Evolutionary conservation across 768 basidiomycete species (phyloP), one percentile per base, ranked within the genome.

Genomic region (Lactarius vividus): DNA sequence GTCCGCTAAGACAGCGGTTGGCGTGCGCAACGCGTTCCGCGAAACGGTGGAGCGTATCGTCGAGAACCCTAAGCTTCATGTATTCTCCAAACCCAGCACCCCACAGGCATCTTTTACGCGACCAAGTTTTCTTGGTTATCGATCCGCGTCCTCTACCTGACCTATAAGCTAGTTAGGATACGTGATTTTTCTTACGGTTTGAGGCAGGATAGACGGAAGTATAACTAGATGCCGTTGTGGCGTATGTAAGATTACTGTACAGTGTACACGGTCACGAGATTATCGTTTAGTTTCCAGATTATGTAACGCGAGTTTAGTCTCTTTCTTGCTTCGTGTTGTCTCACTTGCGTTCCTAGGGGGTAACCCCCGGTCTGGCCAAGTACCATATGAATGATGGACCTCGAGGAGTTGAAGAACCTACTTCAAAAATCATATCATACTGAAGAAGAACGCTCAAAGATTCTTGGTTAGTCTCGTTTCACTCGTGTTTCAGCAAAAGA

Each of bases 1-100:
- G 0, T 92, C 89, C 0, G 96, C 96, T 0, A 98, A 97, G 85
- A 96, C 93, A 0, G 84, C 88, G 13, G 80, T 91, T 0, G 89
- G 90, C 18, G 95, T 98, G 11, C 81, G 81, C 52, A 89, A 92
- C 46, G 86, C 88, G 1, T 89, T 89, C 72, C 78, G 81, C 53
- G 88, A 90, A 62, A 84, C 96, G 4, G 94, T 97, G 23, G 83
- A 85, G 74, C 82, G 83, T 78, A 95, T 96, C 63, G 68, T 95
- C 55, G 91, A 91, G 33, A 91, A 89, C 0, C 91, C 92, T 0
- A 88, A 88, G 74, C 78, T 95, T 59, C 93, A 91, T 89, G 83
- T 59, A 10, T 15, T 84, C 31, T 69, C 75, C 29, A 63, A 70
- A 20, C 62, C 64, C 28, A 75, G 70, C 16, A 29, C 57, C 42